Evolutionary conservation across 202 grass and related monocot species (phyloP).

Genomic region (Carex arenaria): DNA sequence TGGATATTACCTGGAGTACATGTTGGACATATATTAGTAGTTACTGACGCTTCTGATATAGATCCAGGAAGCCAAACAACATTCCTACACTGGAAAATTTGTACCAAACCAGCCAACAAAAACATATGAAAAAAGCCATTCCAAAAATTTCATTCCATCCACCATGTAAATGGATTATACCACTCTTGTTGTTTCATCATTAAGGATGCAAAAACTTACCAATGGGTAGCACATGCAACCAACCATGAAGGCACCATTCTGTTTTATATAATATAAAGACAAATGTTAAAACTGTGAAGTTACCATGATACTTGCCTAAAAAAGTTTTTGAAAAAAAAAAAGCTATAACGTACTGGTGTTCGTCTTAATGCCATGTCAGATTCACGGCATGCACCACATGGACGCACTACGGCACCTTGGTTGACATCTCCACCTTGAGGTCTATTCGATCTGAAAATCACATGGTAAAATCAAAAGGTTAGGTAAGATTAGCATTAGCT

Average conservation of each 20-base stretch:
- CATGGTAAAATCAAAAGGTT: background rate
- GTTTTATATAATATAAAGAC: constrained; percentile 7
- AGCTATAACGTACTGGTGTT: constrained; percentile 42
- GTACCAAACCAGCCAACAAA: constrained; percentile 14
- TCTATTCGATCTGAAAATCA: constrained; percentile 56
- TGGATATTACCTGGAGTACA: constrained; percentile 63
- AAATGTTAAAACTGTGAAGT: background rate
- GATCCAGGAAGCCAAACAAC: constrained; percentile 93
- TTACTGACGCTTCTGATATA: constrained; percentile 68
- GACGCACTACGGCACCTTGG: constrained; percentile 54
- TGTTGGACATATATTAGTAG: constrained; percentile 65
- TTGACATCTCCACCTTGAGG: constrained; percentile 47
- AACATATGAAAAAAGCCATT: background rate
- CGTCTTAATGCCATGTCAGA: constrained; percentile 78
- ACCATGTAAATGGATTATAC: constrained; percentile 7
- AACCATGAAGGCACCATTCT: constrained; percentile 95
- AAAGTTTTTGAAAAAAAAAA: background rate
- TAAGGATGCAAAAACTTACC: constrained; percentile 37
- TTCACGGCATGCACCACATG: constrained; percentile 59
- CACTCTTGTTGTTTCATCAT: constrained; percentile 16
- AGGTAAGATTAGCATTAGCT: background rate
- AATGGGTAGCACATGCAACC: constrained; percentile 69
- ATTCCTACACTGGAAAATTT: constrained; percentile 73
- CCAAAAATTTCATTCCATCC: background rate
- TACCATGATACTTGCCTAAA: background rate